These are phyloP conservation scores for Fulvia fulva DNA, from an alignment of 2,329 filamentous ascomycete species.

Conservation along the genomic window DNA sequence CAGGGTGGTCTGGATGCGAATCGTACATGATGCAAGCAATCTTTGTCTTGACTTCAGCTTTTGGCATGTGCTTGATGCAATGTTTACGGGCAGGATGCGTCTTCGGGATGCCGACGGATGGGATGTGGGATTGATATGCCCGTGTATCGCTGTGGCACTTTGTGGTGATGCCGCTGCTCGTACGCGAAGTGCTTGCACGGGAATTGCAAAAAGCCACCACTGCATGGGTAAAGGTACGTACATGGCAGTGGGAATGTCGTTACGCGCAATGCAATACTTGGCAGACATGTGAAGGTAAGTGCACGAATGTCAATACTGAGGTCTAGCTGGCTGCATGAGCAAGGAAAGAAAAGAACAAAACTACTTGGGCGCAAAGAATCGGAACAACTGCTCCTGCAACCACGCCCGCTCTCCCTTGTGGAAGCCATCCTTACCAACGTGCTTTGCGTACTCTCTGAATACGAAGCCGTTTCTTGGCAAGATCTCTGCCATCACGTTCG, in stretches of 20 bases:
- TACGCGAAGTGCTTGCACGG: background rate
- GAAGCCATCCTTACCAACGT: conserved; percentile 12
- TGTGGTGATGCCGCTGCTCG: background rate
- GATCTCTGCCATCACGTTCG: conserved; percentile 16
- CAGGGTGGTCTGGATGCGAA: background rate
- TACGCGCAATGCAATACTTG: background rate
- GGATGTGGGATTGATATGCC: background rate
- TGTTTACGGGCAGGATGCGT: background rate
- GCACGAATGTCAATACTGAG: background rate
- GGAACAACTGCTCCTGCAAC: conserved; percentile 10
- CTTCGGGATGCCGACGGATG: background rate
- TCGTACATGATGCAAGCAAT: background rate
- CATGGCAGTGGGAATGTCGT: background rate
- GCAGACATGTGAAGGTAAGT: background rate
- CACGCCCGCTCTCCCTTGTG: conserved; percentile 11
- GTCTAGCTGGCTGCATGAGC: background rate
- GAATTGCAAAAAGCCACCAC: background rate
- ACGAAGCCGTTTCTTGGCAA: conserved; percentile 8
- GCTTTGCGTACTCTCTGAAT: conserved; percentile 6
- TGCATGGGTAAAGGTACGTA: background rate
- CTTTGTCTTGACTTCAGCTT: background rate
- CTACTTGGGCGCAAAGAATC: conserved; percentile 7
- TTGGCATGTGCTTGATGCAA: background rate
- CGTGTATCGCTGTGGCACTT: background rate
- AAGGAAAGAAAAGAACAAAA: background rate